A percentile compares a stretch with the other conserved stretches of the same genome.
Conservation (phyloP, 164 flowering plant genomes). For the Echeveria elegans region DNA sequence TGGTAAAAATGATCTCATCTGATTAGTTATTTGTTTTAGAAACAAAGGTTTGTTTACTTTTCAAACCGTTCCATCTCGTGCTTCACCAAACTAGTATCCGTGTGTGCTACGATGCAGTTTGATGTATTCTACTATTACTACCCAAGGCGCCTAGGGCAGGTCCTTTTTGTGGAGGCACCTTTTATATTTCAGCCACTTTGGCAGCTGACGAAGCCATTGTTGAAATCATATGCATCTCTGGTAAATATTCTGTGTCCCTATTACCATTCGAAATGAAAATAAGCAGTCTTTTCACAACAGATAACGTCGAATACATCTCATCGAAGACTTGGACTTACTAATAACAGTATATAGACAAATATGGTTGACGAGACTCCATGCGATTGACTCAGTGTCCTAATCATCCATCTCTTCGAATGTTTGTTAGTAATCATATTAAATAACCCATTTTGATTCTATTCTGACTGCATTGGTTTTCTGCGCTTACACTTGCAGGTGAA, state of each 20-base stretch:
- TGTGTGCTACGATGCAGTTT: slow-evolving; percentile 3
- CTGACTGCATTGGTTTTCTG: too few species aligned
- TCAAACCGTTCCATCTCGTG: neutral
- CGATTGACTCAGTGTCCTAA: neutral
- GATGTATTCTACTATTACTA: slow-evolving; percentile 11
- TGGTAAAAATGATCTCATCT: slow-evolving; percentile 37
- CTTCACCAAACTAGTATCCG: neutral
- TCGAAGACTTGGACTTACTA: neutral
- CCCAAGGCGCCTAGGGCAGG: slow-evolving; percentile 7
- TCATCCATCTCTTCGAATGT: neutral
- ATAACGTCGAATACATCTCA: neutral
- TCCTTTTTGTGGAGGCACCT: slow-evolving; percentile 9
- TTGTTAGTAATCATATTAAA: neutral
- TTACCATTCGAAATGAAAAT: neutral
- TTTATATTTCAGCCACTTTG: slow-evolving; percentile 10
- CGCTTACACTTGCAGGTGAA: neutral
- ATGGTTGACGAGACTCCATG: neutral
- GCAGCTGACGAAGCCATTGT: slow-evolving; percentile 8
- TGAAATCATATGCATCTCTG: slow-evolving; percentile 11
- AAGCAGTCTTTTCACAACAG: neutral
- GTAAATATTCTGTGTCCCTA: neutral
- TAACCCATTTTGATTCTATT: too few species aligned
- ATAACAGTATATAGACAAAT: neutral
- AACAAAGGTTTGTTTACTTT: neutral
- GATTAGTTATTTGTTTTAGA: neutral